A percentile compares a stretch with the other conserved stretches of the same genome.
phyloP scores from a whole-genome alignment of 2,329 filamentous ascomycete genomes.

The Penicillium paneum region DNA sequence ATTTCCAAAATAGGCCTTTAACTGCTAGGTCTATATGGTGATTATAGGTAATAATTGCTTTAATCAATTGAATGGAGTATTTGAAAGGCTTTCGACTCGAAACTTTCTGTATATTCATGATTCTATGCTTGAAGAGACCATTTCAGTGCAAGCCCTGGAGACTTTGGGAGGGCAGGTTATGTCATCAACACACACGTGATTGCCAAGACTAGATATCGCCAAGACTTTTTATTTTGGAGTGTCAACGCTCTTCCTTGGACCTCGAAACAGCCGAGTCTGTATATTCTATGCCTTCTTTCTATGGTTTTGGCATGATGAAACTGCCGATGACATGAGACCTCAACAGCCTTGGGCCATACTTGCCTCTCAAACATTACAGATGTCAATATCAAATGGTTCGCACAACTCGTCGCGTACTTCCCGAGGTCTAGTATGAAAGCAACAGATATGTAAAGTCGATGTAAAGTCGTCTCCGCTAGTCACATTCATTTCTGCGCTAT shows the following conservation, averaged over 20 bases:
- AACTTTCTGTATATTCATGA: neutral
- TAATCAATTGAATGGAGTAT: neutral
- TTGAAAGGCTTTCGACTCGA: neutral
- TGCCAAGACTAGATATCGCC: neutral
- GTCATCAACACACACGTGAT: slow-evolving; percentile 1
- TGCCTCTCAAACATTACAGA: neutral
- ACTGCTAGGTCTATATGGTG: neutral
- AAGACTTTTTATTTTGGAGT: neutral
- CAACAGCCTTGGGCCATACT: neutral
- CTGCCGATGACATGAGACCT: neutral
- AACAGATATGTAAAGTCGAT: neutral
- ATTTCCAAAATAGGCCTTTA: neutral
- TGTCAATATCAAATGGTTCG: neutral
- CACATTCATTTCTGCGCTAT: neutral
- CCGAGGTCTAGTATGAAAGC: neutral
- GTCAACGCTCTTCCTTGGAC: neutral
- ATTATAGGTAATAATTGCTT: neutral
- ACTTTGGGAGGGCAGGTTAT: slow-evolving; percentile 2
- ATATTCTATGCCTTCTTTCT: neutral
- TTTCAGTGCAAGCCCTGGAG: neutral
- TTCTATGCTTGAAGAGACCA: neutral
- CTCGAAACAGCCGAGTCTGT: neutral
- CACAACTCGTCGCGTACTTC: neutral
- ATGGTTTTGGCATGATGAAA: neutral
- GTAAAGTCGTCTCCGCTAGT: neutral